These are phyloP conservation scores for Chaetomiaceae sp. DNA, from an alignment of 2,329 filamentous ascomycete genomes.

Conservation along the genomic window DNA sequence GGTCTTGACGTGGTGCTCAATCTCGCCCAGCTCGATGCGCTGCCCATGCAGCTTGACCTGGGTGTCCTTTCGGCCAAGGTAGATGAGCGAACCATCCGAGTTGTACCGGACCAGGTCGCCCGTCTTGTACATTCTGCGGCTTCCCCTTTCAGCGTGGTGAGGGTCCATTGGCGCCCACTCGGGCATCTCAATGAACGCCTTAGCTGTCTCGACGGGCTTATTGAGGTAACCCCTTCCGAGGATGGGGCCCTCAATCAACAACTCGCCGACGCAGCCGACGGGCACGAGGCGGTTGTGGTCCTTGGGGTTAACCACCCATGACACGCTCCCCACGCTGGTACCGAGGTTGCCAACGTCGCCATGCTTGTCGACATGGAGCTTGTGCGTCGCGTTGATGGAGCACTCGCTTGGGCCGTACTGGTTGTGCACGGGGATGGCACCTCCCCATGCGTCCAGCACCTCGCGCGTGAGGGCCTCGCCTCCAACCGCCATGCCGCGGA, in stretches of 20 bases:
- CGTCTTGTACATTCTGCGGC: conserved; percentile 40
- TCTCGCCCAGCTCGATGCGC: conserved; percentile 41
- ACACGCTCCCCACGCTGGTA: conserved; percentile 1
- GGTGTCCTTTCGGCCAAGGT: conserved; percentile 47
- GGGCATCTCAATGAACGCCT: conserved; percentile 41
- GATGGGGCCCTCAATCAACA: conserved; percentile 40
- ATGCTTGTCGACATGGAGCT: not conserved
- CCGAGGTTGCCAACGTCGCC: conserved; percentile 40
- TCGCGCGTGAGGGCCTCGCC: conserved; percentile 28
- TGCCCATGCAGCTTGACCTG: conserved; percentile 55
- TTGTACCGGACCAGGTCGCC: conserved; percentile 40
- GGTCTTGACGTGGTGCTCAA: conserved; percentile 33
- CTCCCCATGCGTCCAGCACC: conserved; percentile 25
- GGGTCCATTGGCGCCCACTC: conserved; percentile 45
- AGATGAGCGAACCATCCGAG: conserved; percentile 35
- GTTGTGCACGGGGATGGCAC: conserved; percentile 23
- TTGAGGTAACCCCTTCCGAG: conserved; percentile 48
- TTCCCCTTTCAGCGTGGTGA: conserved; percentile 46
- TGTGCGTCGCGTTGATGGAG: conserved; percentile 19
- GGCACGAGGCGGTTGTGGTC: conserved; percentile 30
- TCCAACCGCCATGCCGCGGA: conserved; percentile 27
- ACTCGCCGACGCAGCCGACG: conserved; percentile 34
- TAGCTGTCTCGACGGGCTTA: conserved; percentile 41
- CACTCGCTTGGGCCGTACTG: conserved; percentile 29
- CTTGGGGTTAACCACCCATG: conserved; percentile 33